phyloP scores from a whole-genome alignment of 2,329 filamentous ascomycete genomes.

The Botrytis aclada region DNA sequence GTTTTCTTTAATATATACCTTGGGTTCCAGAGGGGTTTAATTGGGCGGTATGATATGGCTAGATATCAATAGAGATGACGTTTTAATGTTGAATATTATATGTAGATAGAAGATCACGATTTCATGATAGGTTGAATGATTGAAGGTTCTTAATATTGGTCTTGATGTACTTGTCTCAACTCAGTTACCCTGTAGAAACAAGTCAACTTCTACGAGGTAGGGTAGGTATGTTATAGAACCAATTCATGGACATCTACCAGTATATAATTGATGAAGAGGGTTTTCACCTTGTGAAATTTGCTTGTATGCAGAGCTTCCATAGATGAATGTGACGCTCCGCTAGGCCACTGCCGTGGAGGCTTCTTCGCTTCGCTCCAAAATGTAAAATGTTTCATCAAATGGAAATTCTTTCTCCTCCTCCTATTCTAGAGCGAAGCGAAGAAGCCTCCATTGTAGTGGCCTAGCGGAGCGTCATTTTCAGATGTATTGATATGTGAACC shows the following conservation, averaged over 20 bases:
- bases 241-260: neutral
- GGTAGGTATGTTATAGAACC: neutral
- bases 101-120: neutral
- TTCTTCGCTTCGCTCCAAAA: neutral
- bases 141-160: neutral
- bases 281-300: neutral
- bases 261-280: neutral
- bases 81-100: neutral
- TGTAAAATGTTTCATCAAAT: neutral
- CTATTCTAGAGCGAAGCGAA: neutral
- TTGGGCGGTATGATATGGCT: neutral
- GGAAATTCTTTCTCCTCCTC: neutral
- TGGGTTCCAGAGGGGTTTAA: neutral
- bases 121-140: neutral
- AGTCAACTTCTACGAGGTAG: neutral
- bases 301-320: neutral
- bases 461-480: neutral
- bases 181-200: neutral
- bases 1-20: neutral
- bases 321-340: neutral
- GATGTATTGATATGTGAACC: neutral
- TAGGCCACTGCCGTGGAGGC: neutral
- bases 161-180: neutral
- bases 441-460: neutral
- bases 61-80: neutral